Evolutionary conservation across 2,329 filamentous ascomycete species (phyloP), one percentile per base, ranked within the genome.

Genomic region (Pseudopyricularia cyperi): DNA sequence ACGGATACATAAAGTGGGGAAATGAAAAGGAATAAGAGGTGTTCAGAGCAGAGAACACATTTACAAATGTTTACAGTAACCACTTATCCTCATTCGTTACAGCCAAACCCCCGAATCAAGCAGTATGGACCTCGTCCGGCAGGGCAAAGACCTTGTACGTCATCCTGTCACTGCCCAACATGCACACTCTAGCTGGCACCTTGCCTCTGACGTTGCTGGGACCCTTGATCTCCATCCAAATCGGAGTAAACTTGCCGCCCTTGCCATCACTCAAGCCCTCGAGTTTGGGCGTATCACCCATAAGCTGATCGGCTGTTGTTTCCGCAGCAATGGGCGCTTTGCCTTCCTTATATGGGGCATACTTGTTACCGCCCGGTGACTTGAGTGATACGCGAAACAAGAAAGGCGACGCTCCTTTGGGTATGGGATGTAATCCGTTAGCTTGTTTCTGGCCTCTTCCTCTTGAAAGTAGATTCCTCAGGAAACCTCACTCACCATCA

Each of bases 141-240:
- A 79, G 57, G 1, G 66, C 62, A 58, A 74, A 79, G 0, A 74
- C 72, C 51, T 66, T 71, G 58, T 75, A 73, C 3, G 66, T 70
- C 19, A 69, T 66, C 50, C 68, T 65, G 54, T 77, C 74, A 24
- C 64, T 66, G 15, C 71, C 71, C 8, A 81, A 60, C 8, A 82
- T 61, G 54, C 73, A 77, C 3, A 80, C 64, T 48, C 77, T 67
- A 3, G 68, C 65, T 1, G 76, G 72, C 11, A 78, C 62, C 26
- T 71, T 68, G 2, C 73, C 74, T 42, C 72, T 65, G 19, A 68
- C 59, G 7, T 66, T 64, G 39, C 66, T 72, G 33, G 63, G 66
- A 33, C 69, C 68, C 48, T 72, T 70, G 7, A 77, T 69, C 55
- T 79, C 72, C 73, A 82, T 78, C 51, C 69, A 67, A 3, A 70